Evolutionary conservation across 176 grass and related monocot genomes (phyloP), one percentile per base, ranked within the genome.

Genomic region (Paspalum notatum): DNA sequence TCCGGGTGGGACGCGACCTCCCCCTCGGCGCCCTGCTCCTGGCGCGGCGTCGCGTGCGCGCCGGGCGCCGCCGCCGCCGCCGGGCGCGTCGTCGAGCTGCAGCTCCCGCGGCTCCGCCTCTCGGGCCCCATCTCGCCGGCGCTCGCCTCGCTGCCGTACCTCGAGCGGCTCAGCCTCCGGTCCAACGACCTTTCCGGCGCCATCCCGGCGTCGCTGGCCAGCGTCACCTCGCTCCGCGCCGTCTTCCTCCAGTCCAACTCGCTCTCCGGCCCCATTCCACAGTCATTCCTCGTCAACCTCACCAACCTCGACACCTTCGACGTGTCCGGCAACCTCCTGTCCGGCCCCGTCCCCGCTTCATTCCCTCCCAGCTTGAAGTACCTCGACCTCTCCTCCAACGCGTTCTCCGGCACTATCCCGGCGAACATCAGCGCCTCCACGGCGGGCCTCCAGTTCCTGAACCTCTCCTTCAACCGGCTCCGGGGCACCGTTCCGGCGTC

Each of bases 371-470:
- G 1, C 44, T 71, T 99, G 71, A 85, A 68, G 5, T 95, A 93
- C 85, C 62, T 99, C 57, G 96, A 99, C 84, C 88, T 99, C 75
- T 99, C 96, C 64, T 93, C 92, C 72, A 99, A 99, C 44, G 85
- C 96, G 1, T 88, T 99, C 71, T 81, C 84, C 44, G 93, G 96
- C 11, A 21, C 66, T 72, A 88, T 99, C 61, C 90, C 96, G 16
- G 14, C 57, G 0, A 78, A 60, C 86, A 66, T 95, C 8, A 84
- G 88, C 72, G 40, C 88, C 27, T 80, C 84, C 3, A 80, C 92
- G 13, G 16, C 84, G 9, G 57, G 4, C 14, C 93, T 99, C 59
- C 92, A 99, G 93, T 87, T 90, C 72, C 43, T 99, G 49, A 95
- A 99, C 84, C 82, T 99, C 44, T 95, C 93, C 57, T 90, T 75